Evolutionary conservation across 495 filamentous ascomycete genomes (phyloP).

Genomic region (Penicillium soppii): DNA sequence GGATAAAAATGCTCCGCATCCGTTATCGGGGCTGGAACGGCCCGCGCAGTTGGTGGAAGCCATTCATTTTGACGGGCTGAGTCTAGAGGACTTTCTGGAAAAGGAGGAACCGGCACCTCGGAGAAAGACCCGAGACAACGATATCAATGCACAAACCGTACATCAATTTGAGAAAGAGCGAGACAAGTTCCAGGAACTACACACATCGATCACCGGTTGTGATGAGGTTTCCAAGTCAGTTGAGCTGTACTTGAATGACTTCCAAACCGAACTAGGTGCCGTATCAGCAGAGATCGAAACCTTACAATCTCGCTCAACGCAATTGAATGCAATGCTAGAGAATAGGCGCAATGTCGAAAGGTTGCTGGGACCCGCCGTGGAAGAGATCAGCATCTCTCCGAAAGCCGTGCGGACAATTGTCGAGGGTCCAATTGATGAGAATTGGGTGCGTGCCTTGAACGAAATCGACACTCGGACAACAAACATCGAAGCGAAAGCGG

Average conservation of each 20-base stretch:
- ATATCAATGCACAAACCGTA: slow-evolving; percentile 64
- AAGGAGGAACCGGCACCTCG: slow-evolving; percentile 33
- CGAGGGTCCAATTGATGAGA: slow-evolving; percentile 86
- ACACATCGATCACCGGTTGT: slow-evolving; percentile 82
- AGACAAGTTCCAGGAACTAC: slow-evolving; percentile 86
- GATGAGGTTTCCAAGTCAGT: slow-evolving; percentile 93
- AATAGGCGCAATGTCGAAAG: slow-evolving; percentile 89
- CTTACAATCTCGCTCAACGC: slow-evolving; percentile 79
- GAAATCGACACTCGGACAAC: slow-evolving; percentile 79
- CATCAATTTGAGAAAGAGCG: slow-evolving; percentile 87
- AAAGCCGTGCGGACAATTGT: slow-evolving; percentile 75
- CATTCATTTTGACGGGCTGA: slow-evolving; percentile 77
- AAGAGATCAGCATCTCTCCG: slow-evolving; percentile 86
- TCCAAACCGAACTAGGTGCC: slow-evolving; percentile 84
- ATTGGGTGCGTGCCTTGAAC: slow-evolving; percentile 80
- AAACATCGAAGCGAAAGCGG: slow-evolving; percentile 63
- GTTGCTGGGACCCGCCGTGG: slow-evolving; percentile 82
- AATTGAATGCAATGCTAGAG: slow-evolving; percentile 81
- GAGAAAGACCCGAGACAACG: slow-evolving; percentile 36
- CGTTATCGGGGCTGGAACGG: slow-evolving; percentile 20
- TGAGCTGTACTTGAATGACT: slow-evolving; percentile 85
- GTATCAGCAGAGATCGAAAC: slow-evolving; percentile 96
- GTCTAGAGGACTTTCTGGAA: slow-evolving; percentile 68
- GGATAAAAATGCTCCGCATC: slow-evolving; percentile 10
- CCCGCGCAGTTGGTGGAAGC: slow-evolving; percentile 53